A percentile compares a stretch with the other conserved stretches of the same genome.
Evolutionary conservation across 345 rosid genomes (phyloP).

Genomic region (Salix exigua): DNA sequence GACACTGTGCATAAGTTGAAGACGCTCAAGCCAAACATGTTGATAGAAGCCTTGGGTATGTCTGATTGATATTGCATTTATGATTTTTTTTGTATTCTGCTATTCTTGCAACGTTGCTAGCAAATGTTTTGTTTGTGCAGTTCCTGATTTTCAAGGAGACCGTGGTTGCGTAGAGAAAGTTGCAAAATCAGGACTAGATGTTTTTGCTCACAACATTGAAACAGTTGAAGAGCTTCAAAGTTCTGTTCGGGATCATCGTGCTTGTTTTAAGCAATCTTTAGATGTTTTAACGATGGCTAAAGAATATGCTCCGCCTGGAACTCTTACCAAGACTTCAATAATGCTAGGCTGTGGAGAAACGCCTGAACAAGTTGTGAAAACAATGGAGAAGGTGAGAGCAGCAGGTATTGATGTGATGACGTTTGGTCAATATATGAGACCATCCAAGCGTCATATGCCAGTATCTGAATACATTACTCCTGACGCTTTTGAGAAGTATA

Average conservation of each 20-base stretch:
- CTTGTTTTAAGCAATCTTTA: conserved; percentile 90
- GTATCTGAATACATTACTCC: conserved; percentile 94
- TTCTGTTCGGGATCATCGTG: conserved; percentile 83
- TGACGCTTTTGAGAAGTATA: conserved; percentile 86
- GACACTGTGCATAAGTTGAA: conserved; percentile 80
- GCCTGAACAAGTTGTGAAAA: conserved; percentile 83
- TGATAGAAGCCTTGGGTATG: conserved; percentile 92
- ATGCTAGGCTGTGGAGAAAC: conserved; percentile 99
- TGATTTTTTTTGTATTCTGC: not conserved
- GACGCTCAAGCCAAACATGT: conserved; percentile 70
- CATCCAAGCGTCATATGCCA: conserved; percentile 95
- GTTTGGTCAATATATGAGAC: conserved; percentile 98
- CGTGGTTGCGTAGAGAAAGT: conserved; percentile 75
- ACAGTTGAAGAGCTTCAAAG: conserved; percentile 95
- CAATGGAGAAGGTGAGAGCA: conserved; percentile 93
- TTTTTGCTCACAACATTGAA: conserved; percentile 95
- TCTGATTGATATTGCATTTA: not conserved
- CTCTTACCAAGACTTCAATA: conserved; percentile 86
- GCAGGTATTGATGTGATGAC: conserved; percentile 99
- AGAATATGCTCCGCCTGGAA: conserved; percentile 67
- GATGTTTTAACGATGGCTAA: conserved; percentile 89
- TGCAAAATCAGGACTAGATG: conserved; percentile 81
- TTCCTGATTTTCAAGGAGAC: conserved; percentile 96
- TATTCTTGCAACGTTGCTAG: not conserved
- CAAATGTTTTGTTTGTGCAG: conserved; percentile 33